Base-by-base conservation (phyloP, 2,329 filamentous ascomycete genomes). In the Cladosporium halotolerans region DNA sequence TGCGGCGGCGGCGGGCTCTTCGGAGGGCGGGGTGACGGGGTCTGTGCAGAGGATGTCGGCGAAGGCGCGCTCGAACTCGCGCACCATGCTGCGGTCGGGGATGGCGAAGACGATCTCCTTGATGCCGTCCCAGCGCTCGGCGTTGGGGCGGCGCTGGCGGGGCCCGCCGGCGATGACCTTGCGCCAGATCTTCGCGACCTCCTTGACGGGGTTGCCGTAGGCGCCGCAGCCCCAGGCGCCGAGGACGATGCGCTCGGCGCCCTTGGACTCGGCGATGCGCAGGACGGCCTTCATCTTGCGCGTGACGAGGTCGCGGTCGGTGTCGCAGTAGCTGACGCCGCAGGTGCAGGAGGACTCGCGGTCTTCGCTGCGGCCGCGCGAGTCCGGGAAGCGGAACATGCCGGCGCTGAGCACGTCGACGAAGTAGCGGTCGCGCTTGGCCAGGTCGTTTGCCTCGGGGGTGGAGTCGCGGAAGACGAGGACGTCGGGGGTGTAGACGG, bases 191-290 rank as follows among this genome's bases (percentile, higher is more conserved):
- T 68, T 64, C 13, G 80, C 80, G 23, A 84, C 67, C 63, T 83
- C 79, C 0, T 65, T 66, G 0, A 81, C 74, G 0, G 81, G 81
- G 54, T 84, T 84, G 0, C 79, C 80, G 53, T 83, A 82, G 0
- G 79, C 80, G 3, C 81, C 81, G 56, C 80, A 83, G 0, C 82
- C 81, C 79, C 81, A 84, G 0, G 81, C 80, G 0, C 81, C 82
- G 0, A 84, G 68, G 0, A 84, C 77, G 0, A 83, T 58, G 52
- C 68, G 74, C 19, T 64, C 69, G 4, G 71, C 70, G 0, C 76
- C 74, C 54, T 72, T 73, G 0, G 67, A 61, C 5, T 68, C 62
- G 2, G 72, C 69, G 3, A 83, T 73, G 1, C 79, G 70, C 64
- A 84, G 61, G 2, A 83, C 79, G 2, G 70, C 73, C 19, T 70